Evolutionary conservation across 2,329 filamentous ascomycete genomes (phyloP), one percentile per base, ranked within the genome.

Genomic region (Alternaria solani): DNA sequence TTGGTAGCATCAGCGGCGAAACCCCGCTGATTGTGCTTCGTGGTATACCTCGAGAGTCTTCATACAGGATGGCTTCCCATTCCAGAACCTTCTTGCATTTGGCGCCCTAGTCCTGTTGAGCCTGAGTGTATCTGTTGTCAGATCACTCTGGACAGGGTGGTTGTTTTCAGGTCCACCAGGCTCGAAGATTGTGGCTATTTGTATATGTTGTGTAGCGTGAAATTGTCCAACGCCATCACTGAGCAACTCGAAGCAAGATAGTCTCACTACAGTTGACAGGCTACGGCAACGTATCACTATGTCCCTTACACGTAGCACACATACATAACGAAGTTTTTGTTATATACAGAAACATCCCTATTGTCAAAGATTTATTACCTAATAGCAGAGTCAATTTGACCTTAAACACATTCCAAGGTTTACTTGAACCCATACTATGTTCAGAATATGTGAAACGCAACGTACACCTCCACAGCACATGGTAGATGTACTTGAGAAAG

Each of bases 241-340:
- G 56, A 51, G 48, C 43, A 56, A 59, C 54, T 39, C 44, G 51
- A 57, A 43, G 32, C 55, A 61, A 52, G 46, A 38, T 46, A 54
- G 46, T 51, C 51, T 44, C 53, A 30, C 60, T 54, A 52, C 54
- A 44, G 25, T 44, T 43, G 51, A 65, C 38, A 56, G 54, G 46
- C 51, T 55, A 53, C 53, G 39, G 58, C 47, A 66, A 57, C 61
- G 56, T 58, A 48, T 42, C 49, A 52, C 56, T 30, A 54, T 34
- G 48, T 23, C 46, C 36, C 23, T 26, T 18, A 20, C 14, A 26
- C 44, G 44, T 55, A 41, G 42, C 38, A 56, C 51, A 5, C 52
- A 51, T 11, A 26, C 12, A 7, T 44, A 36, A 36, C 25, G 1
- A 36, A 16, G 30, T 36, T 2, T 14, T 42, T 52, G 41, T 32